phyloP scores from a whole-genome alignment of 805 yeast genomes.

The Candida sanyiensis region DNA sequence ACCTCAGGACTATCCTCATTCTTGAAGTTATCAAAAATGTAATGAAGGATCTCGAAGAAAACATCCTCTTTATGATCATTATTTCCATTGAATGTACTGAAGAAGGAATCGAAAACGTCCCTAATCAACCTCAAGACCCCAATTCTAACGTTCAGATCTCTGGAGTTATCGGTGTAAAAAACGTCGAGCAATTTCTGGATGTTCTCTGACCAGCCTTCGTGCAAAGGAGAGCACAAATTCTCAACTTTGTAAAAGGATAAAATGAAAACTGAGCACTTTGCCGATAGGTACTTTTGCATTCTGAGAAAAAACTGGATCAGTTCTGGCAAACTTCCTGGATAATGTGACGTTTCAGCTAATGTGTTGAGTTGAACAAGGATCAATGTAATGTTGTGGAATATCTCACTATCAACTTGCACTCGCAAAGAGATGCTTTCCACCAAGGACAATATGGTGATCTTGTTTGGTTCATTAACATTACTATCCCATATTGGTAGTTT shows the following conservation, averaged over 20 bases:
- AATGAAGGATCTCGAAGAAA: constrained; percentile 11
- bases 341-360: constrained; percentile 27
- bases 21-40: constrained; percentile 17
- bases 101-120: constrained; percentile 23
- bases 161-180: constrained; percentile 32
- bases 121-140: constrained; percentile 27
- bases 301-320: constrained; percentile 37
- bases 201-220: constrained; percentile 47
- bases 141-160: constrained; percentile 26
- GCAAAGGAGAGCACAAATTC: constrained; percentile 48
- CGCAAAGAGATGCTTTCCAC: constrained; percentile 19
- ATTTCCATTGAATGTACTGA: constrained; percentile 11
- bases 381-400: constrained; percentile 28
- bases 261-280: constrained; percentile 36
- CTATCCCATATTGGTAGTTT: constrained; percentile 35
- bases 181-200: constrained; percentile 38
- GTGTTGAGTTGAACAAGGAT: constrained; percentile 32
- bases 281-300: constrained; percentile 33
- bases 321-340: constrained; percentile 38
- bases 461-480: constrained; percentile 9
- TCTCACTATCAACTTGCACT: constrained; percentile 27
- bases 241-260: constrained; percentile 43
- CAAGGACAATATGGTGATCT: constrained; percentile 13
- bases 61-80: constrained; percentile 10
- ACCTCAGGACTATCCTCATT: constrained; percentile 24